Base-by-base conservation (phyloP, 2,329 filamentous ascomycete genomes). In the Aspergillus vadensis region DNA sequence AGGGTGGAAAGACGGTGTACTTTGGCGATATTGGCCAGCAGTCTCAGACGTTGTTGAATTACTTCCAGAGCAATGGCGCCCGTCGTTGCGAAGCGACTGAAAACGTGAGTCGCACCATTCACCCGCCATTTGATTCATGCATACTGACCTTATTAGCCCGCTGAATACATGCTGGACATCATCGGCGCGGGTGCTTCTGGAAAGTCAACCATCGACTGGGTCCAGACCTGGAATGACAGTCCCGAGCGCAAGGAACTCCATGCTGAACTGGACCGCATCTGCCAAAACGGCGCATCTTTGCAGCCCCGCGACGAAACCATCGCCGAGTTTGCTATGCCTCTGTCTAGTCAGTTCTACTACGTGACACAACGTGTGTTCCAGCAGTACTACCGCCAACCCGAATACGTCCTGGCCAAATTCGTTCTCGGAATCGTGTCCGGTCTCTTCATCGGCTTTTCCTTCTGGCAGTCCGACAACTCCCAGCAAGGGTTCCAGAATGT, bases 351-450 rank as follows among this genome's bases (percentile, higher is more conserved):
- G 75, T 79, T 93, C 32, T 76, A 75, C 54, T 82, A 87, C 69
- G 88, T 91, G 56, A 83, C 85, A 19, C 76, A 82, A 65, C 90
- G 92, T 69, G 89, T 93, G 36, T 93, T 93, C 80, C 84, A 92
- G 73, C 91, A 96, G 74, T 94, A 93, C 83, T 96, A 91, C 91
- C 88, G 92, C 61, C 92, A 88, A 0, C 92, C 92, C 0, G 85
- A 86, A 2, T 96, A 96, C 79, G 92, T 96, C 74, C 95, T 92
- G 78, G 87, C 90, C 69, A 96, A 96, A 80, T 74, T 83, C 0
- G 78, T 82, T 17, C 47, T 50, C 3, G 47, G 47, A 12, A 50
- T 50, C 4, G 47, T 19, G 0, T 19, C 63, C 57, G 58, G 87
- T 3, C 81, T 94, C 7, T 94, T 93, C 74, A 90, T 94, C 70